These are phyloP conservation scores for Bimuria novae-zelandiae DNA, from an alignment of 2,329 filamentous ascomycete species.

Conservation along the genomic window DNA sequence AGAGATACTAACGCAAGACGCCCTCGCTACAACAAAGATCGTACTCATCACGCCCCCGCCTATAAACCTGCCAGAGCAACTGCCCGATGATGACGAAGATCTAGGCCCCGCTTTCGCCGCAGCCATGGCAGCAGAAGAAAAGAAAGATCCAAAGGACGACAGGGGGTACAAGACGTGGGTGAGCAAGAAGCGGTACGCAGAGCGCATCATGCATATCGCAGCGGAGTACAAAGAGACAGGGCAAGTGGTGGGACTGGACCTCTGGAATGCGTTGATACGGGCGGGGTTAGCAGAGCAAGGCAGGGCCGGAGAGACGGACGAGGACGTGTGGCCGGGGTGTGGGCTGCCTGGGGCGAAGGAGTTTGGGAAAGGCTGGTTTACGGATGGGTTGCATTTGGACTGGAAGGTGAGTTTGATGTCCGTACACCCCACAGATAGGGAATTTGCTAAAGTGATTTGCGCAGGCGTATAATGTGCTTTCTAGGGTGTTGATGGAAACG, in stretches of 20 bases:
- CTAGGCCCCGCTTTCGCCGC: slow-evolving; percentile 5
- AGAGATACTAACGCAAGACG: slow-evolving; percentile 37
- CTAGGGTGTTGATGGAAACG: slow-evolving; percentile 24
- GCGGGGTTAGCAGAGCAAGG: slow-evolving; percentile 29
- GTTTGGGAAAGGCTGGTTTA: slow-evolving; percentile 45
- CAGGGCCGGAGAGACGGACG: slow-evolving; percentile 24
- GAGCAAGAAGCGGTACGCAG: slow-evolving; percentile 46
- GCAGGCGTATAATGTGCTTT: slow-evolving; percentile 36
- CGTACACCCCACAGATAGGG: too few species aligned
- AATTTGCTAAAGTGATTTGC: too few species aligned
- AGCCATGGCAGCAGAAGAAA: slow-evolving; percentile 13
- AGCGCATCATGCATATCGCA: slow-evolving; percentile 44
- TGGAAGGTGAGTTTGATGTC: slow-evolving; percentile 23
- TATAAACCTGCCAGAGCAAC: slow-evolving; percentile 32
- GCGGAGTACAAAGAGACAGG: slow-evolving; percentile 39
- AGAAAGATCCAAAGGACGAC: slow-evolving; percentile 16
- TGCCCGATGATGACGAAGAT: slow-evolving; percentile 1
- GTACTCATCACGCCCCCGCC: slow-evolving; percentile 47
- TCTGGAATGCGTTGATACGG: slow-evolving; percentile 39
- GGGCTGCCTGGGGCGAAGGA: slow-evolving; percentile 35
- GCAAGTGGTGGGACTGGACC: slow-evolving; percentile 40
- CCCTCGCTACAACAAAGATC: slow-evolving; percentile 39
- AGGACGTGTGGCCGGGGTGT: slow-evolving; percentile 42
- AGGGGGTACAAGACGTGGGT: slow-evolving; percentile 41
- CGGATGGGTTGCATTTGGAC: slow-evolving; percentile 46